Evolutionary conservation across 257 asterid genomes (phyloP), one percentile per base, ranked within the genome.

Genomic region (Capsicum rhomboideum): DNA sequence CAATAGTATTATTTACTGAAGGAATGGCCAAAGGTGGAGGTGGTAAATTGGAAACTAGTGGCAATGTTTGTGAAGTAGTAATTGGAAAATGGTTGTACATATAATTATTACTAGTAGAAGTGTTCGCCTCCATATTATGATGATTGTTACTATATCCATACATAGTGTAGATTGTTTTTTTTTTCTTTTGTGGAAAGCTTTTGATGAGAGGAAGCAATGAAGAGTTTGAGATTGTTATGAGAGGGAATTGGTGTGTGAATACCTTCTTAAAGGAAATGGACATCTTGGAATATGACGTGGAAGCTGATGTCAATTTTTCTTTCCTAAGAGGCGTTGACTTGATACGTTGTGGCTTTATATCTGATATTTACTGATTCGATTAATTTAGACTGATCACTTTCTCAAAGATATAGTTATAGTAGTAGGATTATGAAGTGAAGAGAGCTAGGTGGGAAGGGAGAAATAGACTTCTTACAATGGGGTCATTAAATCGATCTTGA

Each of bases 231-330:
- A 83, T 78, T 55, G 81, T 83, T 87, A 90, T 83, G 84, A 83
- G 82, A 80, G 79, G 85, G 82, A 87, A 17, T 64, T 31, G 64
- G 89, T 83, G 21, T 82, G 84, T 29, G 87, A n/a, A 37, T 53
- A 71, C 78, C 89, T 89, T 85, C 92, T 91, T 92, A 92, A 94
- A 91, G 90, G 87, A 37, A 55, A 14, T 59, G 88, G 89, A 83
- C 90, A 50, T 79, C 86, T 90, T 89, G 94, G 90, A 82, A n/a
- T 86, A 79, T 93, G 98, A 91, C 89, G 95, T 87, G 89, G 89
- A 84, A 0, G 85, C 26, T 93, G 97, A 92, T 90, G 96, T 90
- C 94, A 91, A 68, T 9, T n/a, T 18, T 42, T 50, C 20, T 42
- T 55, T 16, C 2, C 12, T 26, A 0, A 28, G 13, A 75, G 88